Evolutionary conservation across 768 basidiomycete genomes (phyloP).

Genomic region (Cystobasidium onofrii): DNA sequence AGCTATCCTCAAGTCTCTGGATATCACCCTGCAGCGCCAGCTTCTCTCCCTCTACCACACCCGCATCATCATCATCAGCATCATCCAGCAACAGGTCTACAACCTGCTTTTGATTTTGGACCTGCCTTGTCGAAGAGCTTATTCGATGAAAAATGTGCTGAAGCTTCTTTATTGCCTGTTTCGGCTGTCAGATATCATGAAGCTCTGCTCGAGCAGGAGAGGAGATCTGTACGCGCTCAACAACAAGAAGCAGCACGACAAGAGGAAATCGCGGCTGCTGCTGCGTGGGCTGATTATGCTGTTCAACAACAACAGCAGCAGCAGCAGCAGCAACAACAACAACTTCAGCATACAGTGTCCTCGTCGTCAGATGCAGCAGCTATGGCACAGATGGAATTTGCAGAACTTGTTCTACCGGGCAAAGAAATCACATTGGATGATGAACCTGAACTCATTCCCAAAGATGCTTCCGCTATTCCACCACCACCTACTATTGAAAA

Average conservation of each 20-base stretch:
- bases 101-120: conserved; percentile 4
- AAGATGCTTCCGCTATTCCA: conserved; percentile 20
- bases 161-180: not conserved
- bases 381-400: not conserved
- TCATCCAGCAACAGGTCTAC: not conserved
- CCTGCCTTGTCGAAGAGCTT: not conserved
- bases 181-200: not conserved
- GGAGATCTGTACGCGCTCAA: not conserved
- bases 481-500: conserved; percentile 25
- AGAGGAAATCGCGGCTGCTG: not conserved
- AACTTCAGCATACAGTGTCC: no score
- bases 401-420: not conserved
- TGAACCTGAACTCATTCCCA: conserved; percentile 14
- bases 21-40: not conserved
- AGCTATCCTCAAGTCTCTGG: not conserved
- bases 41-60: not conserved
- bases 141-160: not conserved
- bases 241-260: not conserved
- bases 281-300: not conserved
- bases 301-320: not conserved
- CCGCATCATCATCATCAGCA: no score
- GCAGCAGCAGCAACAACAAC: not conserved
- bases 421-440: not conserved
- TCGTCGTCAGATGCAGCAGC: not conserved
- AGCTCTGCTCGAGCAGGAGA: not conserved